A percentile compares a stretch with the other conserved stretches of the same genome.
These are phyloP conservation scores for Neckera pumila DNA, from an alignment of 225 moss, liverwort and hornwort genomes.

Conservation along the genomic window DNA sequence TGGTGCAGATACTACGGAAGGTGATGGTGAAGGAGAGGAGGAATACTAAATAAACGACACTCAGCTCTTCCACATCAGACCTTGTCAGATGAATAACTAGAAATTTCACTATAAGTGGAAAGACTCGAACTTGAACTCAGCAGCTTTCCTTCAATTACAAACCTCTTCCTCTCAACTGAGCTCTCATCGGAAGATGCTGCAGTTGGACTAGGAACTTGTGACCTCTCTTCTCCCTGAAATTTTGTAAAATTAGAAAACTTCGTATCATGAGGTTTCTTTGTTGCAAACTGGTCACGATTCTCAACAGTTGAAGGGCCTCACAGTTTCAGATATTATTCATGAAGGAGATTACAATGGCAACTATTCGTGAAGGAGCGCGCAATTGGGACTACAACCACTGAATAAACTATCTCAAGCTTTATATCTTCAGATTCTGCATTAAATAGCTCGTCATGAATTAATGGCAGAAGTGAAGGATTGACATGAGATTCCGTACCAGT, in stretches of 20 bases:
- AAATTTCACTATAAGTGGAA: background rate
- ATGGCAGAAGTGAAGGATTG: background rate
- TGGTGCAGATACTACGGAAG: conserved; percentile 15
- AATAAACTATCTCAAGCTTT: background rate
- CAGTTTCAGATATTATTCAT: background rate
- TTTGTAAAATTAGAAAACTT: background rate
- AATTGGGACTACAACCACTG: background rate
- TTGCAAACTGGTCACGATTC: background rate
- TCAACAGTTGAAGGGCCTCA: background rate
- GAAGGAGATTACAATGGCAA: background rate
- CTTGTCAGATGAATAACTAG: background rate
- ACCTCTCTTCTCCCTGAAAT: background rate
- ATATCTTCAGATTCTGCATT: background rate
- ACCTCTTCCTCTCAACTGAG: background rate
- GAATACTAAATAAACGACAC: background rate
- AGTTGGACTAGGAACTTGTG: background rate
- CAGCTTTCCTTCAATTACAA: background rate
- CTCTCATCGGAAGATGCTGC: background rate
- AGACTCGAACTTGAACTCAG: background rate
- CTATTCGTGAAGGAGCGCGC: background rate
- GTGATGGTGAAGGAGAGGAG: conserved; percentile 4
- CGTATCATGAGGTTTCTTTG: background rate
- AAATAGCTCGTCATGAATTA: background rate
- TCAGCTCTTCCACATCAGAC: background rate
- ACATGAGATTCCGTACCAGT: background rate